These are phyloP conservation scores for Pseudognaphalium luteoalbum DNA, from an alignment of 129 eudicot species.

Conservation along the genomic window DNA sequence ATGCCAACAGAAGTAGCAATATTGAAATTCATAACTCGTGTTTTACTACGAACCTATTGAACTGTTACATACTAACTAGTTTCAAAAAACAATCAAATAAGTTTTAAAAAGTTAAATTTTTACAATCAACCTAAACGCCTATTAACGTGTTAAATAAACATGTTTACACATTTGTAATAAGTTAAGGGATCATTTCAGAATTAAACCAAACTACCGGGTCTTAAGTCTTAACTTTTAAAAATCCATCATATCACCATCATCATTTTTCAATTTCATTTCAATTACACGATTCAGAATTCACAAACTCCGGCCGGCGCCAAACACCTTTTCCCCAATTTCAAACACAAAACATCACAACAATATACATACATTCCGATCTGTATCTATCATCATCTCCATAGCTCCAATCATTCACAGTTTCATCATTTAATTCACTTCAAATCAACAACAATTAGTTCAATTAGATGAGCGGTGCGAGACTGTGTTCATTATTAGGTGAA, in stretches of 20 bases:
- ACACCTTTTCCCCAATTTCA: slow-evolving; percentile 17
- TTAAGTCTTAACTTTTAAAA: neutral
- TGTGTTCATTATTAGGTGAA: slow-evolving; percentile 69
- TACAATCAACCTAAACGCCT: no score
- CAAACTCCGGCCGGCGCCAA: slow-evolving; percentile 57
- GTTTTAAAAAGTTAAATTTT: no score
- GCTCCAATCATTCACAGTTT: neutral
- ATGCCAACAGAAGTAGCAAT: no score
- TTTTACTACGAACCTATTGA: no score
- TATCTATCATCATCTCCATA: neutral
- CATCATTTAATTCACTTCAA: neutral
- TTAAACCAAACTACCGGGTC: slow-evolving; percentile 24
- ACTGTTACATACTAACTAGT: no score
- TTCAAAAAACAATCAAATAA: no score
- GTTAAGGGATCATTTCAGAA: neutral
- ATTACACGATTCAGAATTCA: slow-evolving; percentile 7
- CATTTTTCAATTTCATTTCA: neutral
- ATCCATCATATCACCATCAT: no score
- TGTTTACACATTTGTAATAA: neutral
- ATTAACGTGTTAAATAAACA: no score
- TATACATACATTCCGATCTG: slow-evolving; percentile 29
- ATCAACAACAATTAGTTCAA: neutral
- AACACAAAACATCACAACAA: neutral
- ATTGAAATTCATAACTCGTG: no score
- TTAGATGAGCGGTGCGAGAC: slow-evolving; percentile 74